phyloP scores from a whole-genome alignment of 2,329 filamentous ascomycete genomes.

The Neonectria magnoliae region DNA sequence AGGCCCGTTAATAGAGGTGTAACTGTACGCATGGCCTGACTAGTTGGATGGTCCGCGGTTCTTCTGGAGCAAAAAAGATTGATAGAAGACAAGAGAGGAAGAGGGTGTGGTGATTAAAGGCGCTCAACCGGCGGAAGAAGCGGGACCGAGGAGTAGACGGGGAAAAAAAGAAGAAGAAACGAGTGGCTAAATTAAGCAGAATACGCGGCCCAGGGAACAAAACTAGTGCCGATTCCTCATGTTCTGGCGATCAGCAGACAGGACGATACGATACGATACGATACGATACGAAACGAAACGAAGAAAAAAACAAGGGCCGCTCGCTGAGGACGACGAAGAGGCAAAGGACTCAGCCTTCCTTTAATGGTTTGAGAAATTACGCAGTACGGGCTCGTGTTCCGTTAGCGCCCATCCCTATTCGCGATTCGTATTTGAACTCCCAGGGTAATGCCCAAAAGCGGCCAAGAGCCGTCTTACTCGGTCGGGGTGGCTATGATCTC shows the following conservation, averaged over 20 bases:
- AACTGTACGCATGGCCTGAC: constrained; percentile 14
- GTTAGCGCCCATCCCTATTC: background rate
- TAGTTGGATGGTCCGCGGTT: background rate
- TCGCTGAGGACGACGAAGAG: background rate
- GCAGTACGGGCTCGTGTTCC: constrained; percentile 1
- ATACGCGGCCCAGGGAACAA: background rate
- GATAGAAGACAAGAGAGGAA: background rate
- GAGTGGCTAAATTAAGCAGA: background rate
- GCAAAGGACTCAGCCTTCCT: constrained; percentile 2
- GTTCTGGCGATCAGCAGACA: background rate
- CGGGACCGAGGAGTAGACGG: background rate
- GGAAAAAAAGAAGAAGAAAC: background rate
- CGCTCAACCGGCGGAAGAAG: background rate
- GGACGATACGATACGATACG: background rate
- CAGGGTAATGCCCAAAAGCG: background rate
- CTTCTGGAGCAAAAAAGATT: background rate
- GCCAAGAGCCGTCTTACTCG: constrained; percentile 2
- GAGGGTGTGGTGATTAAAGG: background rate
- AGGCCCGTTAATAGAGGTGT: constrained; percentile 13
- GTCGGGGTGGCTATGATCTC: background rate
- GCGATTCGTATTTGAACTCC: constrained; percentile 1
- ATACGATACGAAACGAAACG: background rate
- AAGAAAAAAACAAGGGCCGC: background rate
- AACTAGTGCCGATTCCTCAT: background rate
- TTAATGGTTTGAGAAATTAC: background rate